These are phyloP conservation scores for Cystobasidiopsis lactophilus DNA, from an alignment of 768 basidiomycete species.

Conservation along the genomic window DNA sequence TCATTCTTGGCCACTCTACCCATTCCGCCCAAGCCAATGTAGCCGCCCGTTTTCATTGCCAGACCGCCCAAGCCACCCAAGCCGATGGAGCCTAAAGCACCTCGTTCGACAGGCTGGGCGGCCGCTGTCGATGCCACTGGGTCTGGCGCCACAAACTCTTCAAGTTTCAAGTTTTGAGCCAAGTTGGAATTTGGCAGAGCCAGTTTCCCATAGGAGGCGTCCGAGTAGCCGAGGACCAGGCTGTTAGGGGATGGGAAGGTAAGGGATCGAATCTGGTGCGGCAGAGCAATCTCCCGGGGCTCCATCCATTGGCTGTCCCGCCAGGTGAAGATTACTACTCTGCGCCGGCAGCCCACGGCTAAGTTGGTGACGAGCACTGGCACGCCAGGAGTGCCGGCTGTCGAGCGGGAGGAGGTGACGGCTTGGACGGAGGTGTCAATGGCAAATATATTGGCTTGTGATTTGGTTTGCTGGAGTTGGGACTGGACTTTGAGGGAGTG, in stretches of 20 bases:
- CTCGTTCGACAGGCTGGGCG: background rate
- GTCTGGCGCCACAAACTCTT: slow-evolving; percentile 12
- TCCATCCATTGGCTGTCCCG: slow-evolving; percentile 45
- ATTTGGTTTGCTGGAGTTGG: slow-evolving; percentile 50
- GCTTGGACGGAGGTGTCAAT: slow-evolving; percentile 42
- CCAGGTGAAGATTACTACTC: slow-evolving; percentile 66
- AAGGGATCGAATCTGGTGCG: slow-evolving; percentile 74
- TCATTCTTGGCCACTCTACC: slow-evolving; percentile 35
- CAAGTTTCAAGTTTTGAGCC: slow-evolving; percentile 31
- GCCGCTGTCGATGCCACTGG: background rate
- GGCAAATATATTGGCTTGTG: slow-evolving; percentile 55
- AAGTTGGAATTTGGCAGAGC: slow-evolving; percentile 40
- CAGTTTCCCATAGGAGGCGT: slow-evolving; percentile 40
- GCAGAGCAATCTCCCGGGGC: slow-evolving; percentile 49
- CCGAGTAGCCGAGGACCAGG: slow-evolving; percentile 57
- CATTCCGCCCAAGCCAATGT: slow-evolving; percentile 13
- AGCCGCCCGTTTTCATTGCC: slow-evolving; percentile 2
- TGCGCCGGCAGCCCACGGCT: slow-evolving; percentile 63
- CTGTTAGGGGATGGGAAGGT: slow-evolving; percentile 43
- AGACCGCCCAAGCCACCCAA: slow-evolving; percentile 10
- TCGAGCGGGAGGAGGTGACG: slow-evolving; percentile 5
- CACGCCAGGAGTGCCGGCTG: slow-evolving; percentile 25
- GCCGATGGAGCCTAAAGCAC: slow-evolving; percentile 5
- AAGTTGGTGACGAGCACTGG: slow-evolving; percentile 52
- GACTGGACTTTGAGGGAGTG: slow-evolving; percentile 50